phyloP scores from a whole-genome alignment of 805 yeast species.

The Barnettozyma populi region DNA sequence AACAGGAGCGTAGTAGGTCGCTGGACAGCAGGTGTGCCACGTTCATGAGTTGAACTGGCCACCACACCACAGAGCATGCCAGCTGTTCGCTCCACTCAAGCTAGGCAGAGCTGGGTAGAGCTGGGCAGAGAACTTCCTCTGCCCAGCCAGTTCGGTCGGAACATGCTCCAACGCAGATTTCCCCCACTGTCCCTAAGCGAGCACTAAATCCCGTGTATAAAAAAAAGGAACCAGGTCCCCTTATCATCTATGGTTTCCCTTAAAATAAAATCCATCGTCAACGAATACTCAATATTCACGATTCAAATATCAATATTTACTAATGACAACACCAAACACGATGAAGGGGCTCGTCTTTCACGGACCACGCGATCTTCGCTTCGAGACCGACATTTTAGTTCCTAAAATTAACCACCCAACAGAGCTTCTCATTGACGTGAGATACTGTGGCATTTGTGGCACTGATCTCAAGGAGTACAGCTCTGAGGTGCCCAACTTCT shows the following conservation, averaged over 20 bases:
- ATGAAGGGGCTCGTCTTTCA: constrained; percentile 48
- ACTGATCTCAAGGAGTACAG: constrained; percentile 53
- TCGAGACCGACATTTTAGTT: constrained; percentile 29
- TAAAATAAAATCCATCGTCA: neutral
- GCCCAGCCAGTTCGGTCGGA: too few relatives aligned
- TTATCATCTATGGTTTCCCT: neutral
- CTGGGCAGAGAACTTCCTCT: too few relatives aligned
- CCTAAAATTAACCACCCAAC: constrained; percentile 33
- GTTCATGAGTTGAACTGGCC: too few relatives aligned
- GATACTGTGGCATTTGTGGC: constrained; percentile 61
- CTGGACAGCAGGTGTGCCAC: too few relatives aligned
- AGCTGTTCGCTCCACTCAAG: too few relatives aligned
- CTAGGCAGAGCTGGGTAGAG: too few relatives aligned
- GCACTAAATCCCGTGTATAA: too few relatives aligned
- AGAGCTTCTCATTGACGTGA: constrained; percentile 40
- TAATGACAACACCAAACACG: neutral
- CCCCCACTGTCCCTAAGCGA: too few relatives aligned
- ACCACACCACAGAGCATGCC: too few relatives aligned
- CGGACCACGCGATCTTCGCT: constrained; percentile 41
- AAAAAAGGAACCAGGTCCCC: neutral
- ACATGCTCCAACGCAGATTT: too few relatives aligned
- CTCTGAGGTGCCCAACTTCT: constrained; percentile 55
- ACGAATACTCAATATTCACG: neutral
- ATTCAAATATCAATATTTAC: neutral
- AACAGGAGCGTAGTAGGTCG: too few relatives aligned